Percentiles rank a stretch among this genome's conserved stretches.
Conservation (phyloP, 2,329 filamentous ascomycete genomes). For the Ascochyta viciae-villosae region DNA sequence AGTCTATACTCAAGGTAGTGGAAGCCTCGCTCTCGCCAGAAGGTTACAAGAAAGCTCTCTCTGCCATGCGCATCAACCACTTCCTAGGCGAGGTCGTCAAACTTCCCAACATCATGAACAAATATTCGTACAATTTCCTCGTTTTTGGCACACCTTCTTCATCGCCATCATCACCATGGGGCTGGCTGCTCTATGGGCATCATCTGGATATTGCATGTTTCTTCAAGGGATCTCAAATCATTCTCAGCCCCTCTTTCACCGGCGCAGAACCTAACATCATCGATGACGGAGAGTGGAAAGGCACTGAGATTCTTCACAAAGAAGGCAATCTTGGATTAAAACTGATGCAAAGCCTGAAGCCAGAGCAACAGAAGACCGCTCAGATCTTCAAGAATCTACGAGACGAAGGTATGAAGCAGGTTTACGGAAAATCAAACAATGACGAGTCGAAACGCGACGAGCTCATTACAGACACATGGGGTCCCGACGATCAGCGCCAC, state of each 20-base stretch:
- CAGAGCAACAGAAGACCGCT: conserved; percentile 57
- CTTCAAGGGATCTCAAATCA: conserved; percentile 68
- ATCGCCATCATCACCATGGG: conserved; percentile 65
- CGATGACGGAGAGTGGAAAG: conserved; percentile 67
- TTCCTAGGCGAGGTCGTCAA: conserved; percentile 74
- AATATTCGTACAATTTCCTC: conserved; percentile 78
- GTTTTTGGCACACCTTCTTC: conserved; percentile 70
- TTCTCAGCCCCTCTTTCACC: conserved; percentile 78
- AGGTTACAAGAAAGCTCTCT: conserved; percentile 73
- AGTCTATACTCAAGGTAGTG: conserved; percentile 63
- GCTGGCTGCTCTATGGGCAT: conserved; percentile 78
- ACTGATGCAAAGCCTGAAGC: conserved; percentile 70
- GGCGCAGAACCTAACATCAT: conserved; percentile 81
- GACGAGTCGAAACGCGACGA: conserved; percentile 44
- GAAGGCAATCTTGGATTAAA: conserved; percentile 71
- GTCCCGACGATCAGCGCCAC: conserved; percentile 80
- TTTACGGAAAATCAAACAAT: conserved; percentile 36
- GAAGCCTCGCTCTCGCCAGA: conserved; percentile 68
- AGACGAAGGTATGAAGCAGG: conserved; percentile 69
- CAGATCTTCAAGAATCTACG: conserved; percentile 66
- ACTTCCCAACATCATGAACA: conserved; percentile 70
- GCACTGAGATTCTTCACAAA: conserved; percentile 69
- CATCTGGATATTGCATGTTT: conserved; percentile 78
- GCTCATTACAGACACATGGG: conserved; percentile 69
- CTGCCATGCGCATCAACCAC: conserved; percentile 76